Percentiles rank a stretch among this genome's conserved stretches.
These are phyloP conservation scores for Metschnikowia henanensis DNA, from an alignment of 805 yeast species.

Conservation along the genomic window DNA sequence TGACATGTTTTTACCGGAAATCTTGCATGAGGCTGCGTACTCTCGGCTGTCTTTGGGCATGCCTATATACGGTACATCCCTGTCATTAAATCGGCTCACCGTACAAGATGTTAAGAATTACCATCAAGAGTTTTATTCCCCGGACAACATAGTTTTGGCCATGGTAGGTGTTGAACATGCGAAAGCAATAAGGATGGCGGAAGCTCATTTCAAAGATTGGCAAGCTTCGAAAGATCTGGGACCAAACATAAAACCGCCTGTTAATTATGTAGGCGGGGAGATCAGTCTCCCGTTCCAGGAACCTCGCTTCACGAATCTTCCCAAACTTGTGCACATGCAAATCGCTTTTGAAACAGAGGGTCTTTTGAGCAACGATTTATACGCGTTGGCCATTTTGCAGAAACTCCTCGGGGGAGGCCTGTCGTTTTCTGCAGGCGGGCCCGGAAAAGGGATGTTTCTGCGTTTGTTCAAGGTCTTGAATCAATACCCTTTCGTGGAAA, in stretches of 20 bases:
- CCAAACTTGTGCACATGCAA: conserved; percentile 82
- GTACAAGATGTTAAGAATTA: conserved; percentile 56
- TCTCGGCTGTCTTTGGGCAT: conserved; percentile 72
- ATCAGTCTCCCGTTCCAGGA: conserved; percentile 36
- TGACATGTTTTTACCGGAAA: conserved; percentile 83
- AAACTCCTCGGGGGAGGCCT: conserved; percentile 96
- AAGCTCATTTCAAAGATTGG: conserved; percentile 66
- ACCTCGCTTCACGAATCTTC: conserved; percentile 49
- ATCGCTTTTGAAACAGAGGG: conserved; percentile 88
- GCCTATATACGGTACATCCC: conserved; percentile 81
- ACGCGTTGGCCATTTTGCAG: conserved; percentile 88
- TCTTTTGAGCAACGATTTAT: conserved; percentile 79
- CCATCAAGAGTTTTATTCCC: conserved; percentile 66
- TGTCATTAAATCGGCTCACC: conserved; percentile 55
- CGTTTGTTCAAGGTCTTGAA: conserved; percentile 88
- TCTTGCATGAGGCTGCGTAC: conserved; percentile 85
- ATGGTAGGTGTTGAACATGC: conserved; percentile 82
- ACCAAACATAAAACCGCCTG: conserved; percentile 52
- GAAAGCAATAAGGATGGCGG: conserved; percentile 62
- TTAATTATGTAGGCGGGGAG: conserved; percentile 53
- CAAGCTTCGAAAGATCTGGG: conserved; percentile 12
- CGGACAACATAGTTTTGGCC: conserved; percentile 81
- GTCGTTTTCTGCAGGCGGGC: conserved; percentile 97
- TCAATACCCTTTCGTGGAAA: conserved; percentile 88
- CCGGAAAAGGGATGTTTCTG: conserved; percentile 98